Evolutionary conservation across 352 stramenopile genomes (phyloP).

Genomic region (Phytophthora macrochlamydospora): DNA sequence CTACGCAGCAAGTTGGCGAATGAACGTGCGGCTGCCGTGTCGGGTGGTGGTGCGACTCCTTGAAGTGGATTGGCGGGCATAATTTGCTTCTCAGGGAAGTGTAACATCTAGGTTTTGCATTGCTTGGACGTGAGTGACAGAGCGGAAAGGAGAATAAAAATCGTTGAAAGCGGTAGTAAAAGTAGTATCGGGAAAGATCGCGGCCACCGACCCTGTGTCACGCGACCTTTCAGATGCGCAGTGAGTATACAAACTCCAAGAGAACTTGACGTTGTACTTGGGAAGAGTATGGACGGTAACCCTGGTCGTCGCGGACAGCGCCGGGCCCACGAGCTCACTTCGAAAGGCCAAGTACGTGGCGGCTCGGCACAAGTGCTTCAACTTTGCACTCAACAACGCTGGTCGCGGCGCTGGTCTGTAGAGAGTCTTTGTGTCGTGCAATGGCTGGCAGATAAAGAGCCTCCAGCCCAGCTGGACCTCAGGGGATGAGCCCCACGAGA

Average conservation of each 20-base stretch:
- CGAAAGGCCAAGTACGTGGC: constrained; percentile 8
- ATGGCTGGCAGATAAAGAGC: no score
- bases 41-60: neutral
- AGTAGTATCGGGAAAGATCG: constrained; percentile 14
- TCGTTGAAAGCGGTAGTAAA: constrained; percentile 5
- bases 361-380: neutral
- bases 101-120: neutral
- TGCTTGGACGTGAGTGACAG: no score
- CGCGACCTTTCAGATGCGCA: constrained; percentile 18
- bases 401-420: no score
- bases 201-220: constrained; percentile 17
- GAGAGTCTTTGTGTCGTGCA: no score
- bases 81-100: no score
- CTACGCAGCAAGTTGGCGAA: constrained; percentile 27
- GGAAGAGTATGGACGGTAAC: constrained; percentile 14
- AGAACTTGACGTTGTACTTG: constrained; percentile 14
- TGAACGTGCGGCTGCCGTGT: constrained; percentile 19
- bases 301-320: constrained; percentile 3
- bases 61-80: neutral
- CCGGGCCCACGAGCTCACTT: constrained; percentile 9
- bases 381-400: neutral
- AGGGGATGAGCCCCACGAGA: constrained; percentile 22
- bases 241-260: constrained; percentile 29
- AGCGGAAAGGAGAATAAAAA: no score
- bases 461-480: no score